phyloP scores from a whole-genome alignment of 805 yeast genomes.

The Isabelozyma rhagii region DNA sequence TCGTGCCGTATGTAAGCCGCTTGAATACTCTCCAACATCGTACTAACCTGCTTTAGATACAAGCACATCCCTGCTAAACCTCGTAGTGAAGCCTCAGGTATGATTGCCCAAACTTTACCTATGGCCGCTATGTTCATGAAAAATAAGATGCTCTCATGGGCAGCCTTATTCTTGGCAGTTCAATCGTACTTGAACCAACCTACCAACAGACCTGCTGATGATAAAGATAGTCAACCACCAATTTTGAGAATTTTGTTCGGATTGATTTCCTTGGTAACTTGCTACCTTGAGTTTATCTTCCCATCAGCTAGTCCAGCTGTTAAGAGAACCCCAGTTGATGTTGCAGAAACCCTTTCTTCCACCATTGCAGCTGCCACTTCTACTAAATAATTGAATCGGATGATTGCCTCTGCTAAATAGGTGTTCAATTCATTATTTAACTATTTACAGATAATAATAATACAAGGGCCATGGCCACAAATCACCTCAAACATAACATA shows the following conservation, averaged over 20 bases:
- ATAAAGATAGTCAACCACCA: slow-evolving; percentile 39
- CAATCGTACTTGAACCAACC: slow-evolving; percentile 48
- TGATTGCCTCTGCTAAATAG: slow-evolving; percentile 2
- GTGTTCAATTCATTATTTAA: not conserved
- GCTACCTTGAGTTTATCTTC: slow-evolving; percentile 52
- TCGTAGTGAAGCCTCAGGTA: slow-evolving; percentile 42
- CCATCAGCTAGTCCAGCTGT: slow-evolving; percentile 39
- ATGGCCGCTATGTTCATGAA: slow-evolving; percentile 69
- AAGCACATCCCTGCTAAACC: slow-evolving; percentile 48
- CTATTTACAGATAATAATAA: too few species aligned
- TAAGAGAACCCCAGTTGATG: slow-evolving; percentile 18
- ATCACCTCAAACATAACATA: too few species aligned
- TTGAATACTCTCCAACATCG: not conserved
- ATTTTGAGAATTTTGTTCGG: slow-evolving; percentile 46
- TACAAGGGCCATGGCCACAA: too few species aligned
- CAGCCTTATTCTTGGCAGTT: slow-evolving; percentile 49
- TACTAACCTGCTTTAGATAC: slow-evolving; percentile 29
- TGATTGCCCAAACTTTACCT: slow-evolving; percentile 57
- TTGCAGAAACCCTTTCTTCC: slow-evolving; percentile 18
- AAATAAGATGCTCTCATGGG: slow-evolving; percentile 56
- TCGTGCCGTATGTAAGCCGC: slow-evolving; percentile 26
- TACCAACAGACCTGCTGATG: slow-evolving; percentile 24
- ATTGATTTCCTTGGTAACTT: slow-evolving; percentile 46
- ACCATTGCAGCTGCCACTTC: slow-evolving; percentile 9
- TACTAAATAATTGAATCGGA: not conserved